These are phyloP conservation scores for Scheffersomyces titani DNA, from an alignment of 1,139 yeast species.

Conservation along the genomic window DNA sequence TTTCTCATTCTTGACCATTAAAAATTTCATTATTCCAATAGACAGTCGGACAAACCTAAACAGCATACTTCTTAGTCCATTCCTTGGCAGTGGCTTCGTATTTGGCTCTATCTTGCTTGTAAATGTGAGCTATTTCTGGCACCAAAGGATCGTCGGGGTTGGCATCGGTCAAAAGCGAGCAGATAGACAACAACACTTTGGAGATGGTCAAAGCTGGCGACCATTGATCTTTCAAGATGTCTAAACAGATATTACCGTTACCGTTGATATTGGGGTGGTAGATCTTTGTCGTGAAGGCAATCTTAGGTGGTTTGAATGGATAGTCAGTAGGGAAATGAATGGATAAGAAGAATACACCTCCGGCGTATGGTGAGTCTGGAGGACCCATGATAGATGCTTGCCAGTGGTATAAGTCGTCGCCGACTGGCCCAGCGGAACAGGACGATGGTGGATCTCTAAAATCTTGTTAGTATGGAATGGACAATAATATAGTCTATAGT, in stretches of 20 bases:
- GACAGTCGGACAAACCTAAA: constrained; percentile 36
- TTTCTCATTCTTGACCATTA: background rate
- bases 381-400: constrained; percentile 98
- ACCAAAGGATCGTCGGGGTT: constrained; percentile 99
- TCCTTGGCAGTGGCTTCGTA: constrained; percentile 98
- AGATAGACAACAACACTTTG: constrained; percentile 83
- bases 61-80: constrained; percentile 98
- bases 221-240: constrained; percentile 87
- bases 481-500: background rate
- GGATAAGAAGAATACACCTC: constrained; percentile 88
- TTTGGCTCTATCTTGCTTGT: constrained; percentile 91
- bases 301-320: constrained; percentile 94
- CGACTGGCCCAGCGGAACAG: constrained; percentile 99
- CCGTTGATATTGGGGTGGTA: constrained; percentile 91
- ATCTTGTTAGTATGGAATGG: constrained; percentile 28
- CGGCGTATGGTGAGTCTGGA: constrained; percentile 89
- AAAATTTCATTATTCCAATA: background rate
- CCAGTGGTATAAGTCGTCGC: constrained; percentile 95
- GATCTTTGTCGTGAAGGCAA: constrained; percentile 85
- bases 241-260: constrained; percentile 84
- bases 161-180: constrained; percentile 92
- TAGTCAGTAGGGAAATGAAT: constrained; percentile 95
- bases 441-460: constrained; percentile 96
- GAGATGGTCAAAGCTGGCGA: constrained; percentile 90
- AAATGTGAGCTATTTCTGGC: constrained; percentile 96